These are phyloP conservation scores for Aureobasidium vineae DNA, from an alignment of 2,329 filamentous ascomycete species.

Conservation along the genomic window DNA sequence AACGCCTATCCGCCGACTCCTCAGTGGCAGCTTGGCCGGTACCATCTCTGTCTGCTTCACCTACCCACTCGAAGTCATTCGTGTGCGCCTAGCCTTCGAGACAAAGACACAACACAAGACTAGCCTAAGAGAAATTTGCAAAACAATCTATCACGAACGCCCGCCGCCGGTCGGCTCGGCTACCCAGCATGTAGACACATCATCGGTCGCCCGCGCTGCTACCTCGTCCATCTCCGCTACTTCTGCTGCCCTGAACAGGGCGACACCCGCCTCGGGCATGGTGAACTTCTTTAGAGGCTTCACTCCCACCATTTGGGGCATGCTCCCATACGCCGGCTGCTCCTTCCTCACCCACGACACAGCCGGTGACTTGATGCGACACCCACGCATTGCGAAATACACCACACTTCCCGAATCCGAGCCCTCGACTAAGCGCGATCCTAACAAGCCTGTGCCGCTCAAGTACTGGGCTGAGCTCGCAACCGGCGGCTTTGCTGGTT, in stretches of 20 bases:
- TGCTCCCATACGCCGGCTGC: slow-evolving; percentile 94
- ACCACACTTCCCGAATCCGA: slow-evolving; percentile 64
- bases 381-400: slow-evolving; percentile 63
- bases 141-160: slow-evolving; percentile 81
- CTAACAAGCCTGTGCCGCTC: slow-evolving; percentile 65
- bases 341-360: slow-evolving; percentile 96
- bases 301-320: slow-evolving; percentile 82
- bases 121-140: slow-evolving; percentile 72
- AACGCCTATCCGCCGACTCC: slow-evolving; percentile 71
- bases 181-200: slow-evolving; percentile 31
- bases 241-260: slow-evolving; percentile 48
- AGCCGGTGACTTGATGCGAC: slow-evolving; percentile 76
- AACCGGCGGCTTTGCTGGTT: slow-evolving; percentile 79
- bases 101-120: slow-evolving; percentile 72
- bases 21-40: slow-evolving; percentile 73
- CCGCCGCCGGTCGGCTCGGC: slow-evolving; percentile 37
- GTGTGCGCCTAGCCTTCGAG: slow-evolving; percentile 92
- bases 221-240: slow-evolving; percentile 48
- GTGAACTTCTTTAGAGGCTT: slow-evolving; percentile 96
- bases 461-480: slow-evolving; percentile 83
- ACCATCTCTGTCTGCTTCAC: slow-evolving; percentile 94
- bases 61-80: slow-evolving; percentile 89
- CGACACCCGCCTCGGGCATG: slow-evolving; percentile 65
- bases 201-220: slow-evolving; percentile 34
- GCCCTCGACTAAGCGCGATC: slow-evolving; percentile 40